A percentile compares a stretch with the other conserved stretches of the same genome.
These are phyloP conservation scores for Collariella sp. DNA, from an alignment of 495 filamentous ascomycete species.

Conservation along the genomic window DNA sequence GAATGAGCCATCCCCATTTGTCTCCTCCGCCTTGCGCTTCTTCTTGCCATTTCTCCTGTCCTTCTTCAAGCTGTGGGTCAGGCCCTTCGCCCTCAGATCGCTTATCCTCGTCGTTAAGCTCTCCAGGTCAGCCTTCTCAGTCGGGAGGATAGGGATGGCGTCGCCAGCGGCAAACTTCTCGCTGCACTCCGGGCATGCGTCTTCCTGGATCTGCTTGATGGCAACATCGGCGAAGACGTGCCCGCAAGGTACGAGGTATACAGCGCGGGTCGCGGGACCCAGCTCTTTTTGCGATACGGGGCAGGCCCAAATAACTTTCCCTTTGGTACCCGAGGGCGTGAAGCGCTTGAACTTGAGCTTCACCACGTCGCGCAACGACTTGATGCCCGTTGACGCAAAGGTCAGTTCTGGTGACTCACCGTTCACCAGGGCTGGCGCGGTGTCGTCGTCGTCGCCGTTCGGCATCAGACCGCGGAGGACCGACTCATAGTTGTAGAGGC, in stretches of 20 bases:
- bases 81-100: conserved; percentile 55
- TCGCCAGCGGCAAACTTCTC: conserved; percentile 66
- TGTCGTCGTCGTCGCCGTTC: conserved; percentile 32
- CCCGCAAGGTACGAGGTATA: conserved; percentile 90
- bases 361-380: conserved; percentile 76
- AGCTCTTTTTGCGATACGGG: conserved; percentile 82
- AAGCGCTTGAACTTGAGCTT: conserved; percentile 70
- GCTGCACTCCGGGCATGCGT: conserved; percentile 57
- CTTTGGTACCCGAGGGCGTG: conserved; percentile 34
- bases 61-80: conserved; percentile 88
- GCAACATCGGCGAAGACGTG: conserved; percentile 87
- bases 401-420: conserved; percentile 42
- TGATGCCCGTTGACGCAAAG: conserved; percentile 62
- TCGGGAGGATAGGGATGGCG: conserved; percentile 72
- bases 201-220: conserved; percentile 61
- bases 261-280: conserved; percentile 67
- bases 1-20: conserved; percentile 18
- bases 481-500: conserved; percentile 91
- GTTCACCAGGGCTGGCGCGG: conserved; percentile 10
- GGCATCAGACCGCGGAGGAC: conserved; percentile 74
- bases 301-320: conserved; percentile 60
- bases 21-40: conserved; percentile 44
- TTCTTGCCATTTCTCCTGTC: conserved; percentile 66
- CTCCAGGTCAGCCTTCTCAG: conserved; percentile 59
- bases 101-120: conserved; percentile 54